These are phyloP conservation scores for Sungouiozyma ichnusensis DNA, from an alignment of 805 yeast species.

Conservation along the genomic window DNA sequence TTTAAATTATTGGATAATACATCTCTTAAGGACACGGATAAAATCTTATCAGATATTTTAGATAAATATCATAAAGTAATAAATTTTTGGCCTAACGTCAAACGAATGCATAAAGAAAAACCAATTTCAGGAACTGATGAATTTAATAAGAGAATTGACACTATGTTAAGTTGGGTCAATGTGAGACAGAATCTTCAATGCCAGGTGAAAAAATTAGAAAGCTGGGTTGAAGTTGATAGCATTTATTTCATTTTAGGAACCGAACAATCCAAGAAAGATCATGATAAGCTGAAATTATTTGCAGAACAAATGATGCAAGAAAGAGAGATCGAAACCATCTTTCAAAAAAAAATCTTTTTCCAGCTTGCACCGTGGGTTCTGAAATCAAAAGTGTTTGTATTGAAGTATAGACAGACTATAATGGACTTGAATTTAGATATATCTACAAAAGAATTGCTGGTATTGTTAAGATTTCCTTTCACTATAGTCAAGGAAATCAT, in stretches of 20 bases:
- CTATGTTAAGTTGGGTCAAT: conserved; percentile 74
- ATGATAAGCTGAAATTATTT: conserved; percentile 31
- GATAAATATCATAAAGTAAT: conserved; percentile 57
- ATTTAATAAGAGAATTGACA: conserved; percentile 58
- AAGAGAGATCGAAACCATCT: conserved; percentile 61
- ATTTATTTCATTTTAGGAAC: conserved; percentile 43
- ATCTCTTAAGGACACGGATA: conserved; percentile 16
- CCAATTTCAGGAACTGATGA: conserved; percentile 57
- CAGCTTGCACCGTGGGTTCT: conserved; percentile 73
- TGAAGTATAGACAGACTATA: conserved; percentile 50
- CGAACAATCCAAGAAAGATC: conserved; percentile 18
- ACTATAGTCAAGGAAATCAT: conserved; percentile 71
- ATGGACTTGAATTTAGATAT: conserved; percentile 65
- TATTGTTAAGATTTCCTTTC: conserved; percentile 65
- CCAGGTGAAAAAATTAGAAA: conserved; percentile 48
- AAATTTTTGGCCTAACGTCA: conserved; percentile 66
- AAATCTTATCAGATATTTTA: conserved; percentile 47
- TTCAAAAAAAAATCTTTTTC: conserved; percentile 55
- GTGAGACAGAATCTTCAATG: conserved; percentile 58
- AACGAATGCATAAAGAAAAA: conserved; percentile 70
- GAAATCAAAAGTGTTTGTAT: conserved; percentile 65
- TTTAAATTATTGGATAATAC: conserved; percentile 46
- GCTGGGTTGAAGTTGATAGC: conserved; percentile 81
- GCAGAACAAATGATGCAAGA: conserved; percentile 79
- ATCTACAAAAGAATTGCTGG: conserved; percentile 52